These are phyloP conservation scores for Coemansia sp. DNA, from an alignment of 192 early-diverging fungal genomes.

Conservation along the genomic window DNA sequence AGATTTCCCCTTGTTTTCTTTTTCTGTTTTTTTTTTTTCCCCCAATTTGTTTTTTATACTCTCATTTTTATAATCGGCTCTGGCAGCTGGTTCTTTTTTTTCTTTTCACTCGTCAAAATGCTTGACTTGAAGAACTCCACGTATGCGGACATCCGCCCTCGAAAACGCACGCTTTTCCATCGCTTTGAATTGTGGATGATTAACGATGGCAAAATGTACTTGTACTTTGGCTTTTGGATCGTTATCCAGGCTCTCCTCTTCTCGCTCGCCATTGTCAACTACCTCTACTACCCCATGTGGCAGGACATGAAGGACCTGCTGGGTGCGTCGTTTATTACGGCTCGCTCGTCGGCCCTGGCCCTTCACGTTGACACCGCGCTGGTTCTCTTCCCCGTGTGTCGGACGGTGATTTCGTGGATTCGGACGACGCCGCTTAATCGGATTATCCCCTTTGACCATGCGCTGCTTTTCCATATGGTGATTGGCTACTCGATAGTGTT, in stretches of 20 bases:
- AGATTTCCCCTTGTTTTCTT: background rate
- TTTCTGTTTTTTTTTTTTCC: background rate
- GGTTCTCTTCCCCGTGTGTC: conserved; percentile 78
- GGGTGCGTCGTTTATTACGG: conserved; percentile 58
- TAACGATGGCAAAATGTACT: conserved; percentile 46
- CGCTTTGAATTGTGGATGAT: conserved; percentile 54
- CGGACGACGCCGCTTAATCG: conserved; percentile 70
- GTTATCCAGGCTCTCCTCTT: conserved; percentile 61
- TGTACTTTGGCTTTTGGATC: conserved; percentile 63
- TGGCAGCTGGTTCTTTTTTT: conserved; percentile 5
- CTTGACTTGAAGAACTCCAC: conserved; percentile 46
- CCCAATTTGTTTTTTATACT: background rate
- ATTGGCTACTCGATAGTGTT: conserved; percentile 77
- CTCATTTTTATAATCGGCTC: conserved; percentile 1
- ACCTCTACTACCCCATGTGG: conserved; percentile 58
- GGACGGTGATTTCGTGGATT: conserved; percentile 74
- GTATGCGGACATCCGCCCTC: conserved; percentile 37
- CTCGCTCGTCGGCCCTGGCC: conserved; percentile 62
- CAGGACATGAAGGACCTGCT: conserved; percentile 48
- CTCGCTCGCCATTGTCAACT: conserved; percentile 62
- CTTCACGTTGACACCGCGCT: conserved; percentile 79
- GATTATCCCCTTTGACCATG: conserved; percentile 84
- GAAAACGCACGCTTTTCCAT: conserved; percentile 37
- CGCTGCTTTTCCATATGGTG: conserved; percentile 76
- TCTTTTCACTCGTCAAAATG: conserved; percentile 11